phyloP scores from a whole-genome alignment of 768 basidiomycete genomes.

The Mrakia gelida region DNA sequence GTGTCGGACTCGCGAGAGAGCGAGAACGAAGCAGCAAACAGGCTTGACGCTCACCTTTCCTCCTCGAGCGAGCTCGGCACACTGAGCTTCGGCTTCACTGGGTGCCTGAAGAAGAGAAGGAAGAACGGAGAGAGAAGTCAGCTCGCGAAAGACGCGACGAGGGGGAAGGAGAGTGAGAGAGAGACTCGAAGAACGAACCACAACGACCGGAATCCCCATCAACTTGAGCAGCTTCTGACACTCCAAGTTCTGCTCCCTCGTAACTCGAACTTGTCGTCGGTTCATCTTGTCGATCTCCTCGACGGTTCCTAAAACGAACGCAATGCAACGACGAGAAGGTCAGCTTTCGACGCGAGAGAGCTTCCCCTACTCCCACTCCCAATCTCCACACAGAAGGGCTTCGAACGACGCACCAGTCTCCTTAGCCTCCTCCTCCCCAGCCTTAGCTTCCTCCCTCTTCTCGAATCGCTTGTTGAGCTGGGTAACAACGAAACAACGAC shows the following conservation, averaged over 20 bases:
- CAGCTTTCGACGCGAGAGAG: not conserved
- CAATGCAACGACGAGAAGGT: not conserved
- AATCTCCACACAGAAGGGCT: not conserved
- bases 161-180: not conserved
- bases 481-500: too few species aligned
- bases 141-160: not conserved
- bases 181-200: conserved; percentile 51
- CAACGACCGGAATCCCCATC: conserved; percentile 95
- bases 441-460: conserved; percentile 83
- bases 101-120: conserved; percentile 64
- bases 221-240: conserved; percentile 77
- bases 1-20: not conserved
- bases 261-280: conserved; percentile 88
- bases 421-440: conserved; percentile 91
- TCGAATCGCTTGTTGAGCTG: conserved; percentile 97
- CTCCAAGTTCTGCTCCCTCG: conserved; percentile 92
- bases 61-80: conserved; percentile 93
- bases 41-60: conserved; percentile 63
- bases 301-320: conserved; percentile 57
- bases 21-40: not conserved
- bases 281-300: conserved; percentile 90
- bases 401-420: conserved; percentile 59
- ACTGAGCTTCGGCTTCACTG: conserved; percentile 97
- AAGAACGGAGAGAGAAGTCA: not conserved
- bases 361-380: too few species aligned